phyloP scores from a whole-genome alignment of 306 rosid species.

The Acacia acuminata region DNA sequence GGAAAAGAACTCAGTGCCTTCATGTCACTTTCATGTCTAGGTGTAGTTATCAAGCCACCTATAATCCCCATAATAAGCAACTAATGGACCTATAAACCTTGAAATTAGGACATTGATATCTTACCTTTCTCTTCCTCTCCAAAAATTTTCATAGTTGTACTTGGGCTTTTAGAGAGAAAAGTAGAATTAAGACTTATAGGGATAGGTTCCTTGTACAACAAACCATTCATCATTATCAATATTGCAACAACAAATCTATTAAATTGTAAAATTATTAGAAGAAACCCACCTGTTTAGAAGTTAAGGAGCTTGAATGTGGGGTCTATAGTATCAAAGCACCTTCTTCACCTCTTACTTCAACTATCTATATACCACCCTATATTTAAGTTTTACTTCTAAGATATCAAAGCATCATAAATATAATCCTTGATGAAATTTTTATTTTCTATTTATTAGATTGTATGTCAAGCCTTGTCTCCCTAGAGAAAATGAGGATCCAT shows the following conservation, averaged over 20 bases:
- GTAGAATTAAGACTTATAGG: not conserved
- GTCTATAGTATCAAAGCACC: not conserved
- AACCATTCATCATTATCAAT: not conserved
- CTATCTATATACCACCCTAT: not conserved
- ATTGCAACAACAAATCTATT: not conserved
- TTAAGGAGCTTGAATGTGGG: not conserved
- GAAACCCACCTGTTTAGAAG: not conserved
- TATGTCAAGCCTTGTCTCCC: not conserved
- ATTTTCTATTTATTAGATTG: not conserved
- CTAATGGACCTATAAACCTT: not conserved
- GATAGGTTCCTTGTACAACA: not conserved
- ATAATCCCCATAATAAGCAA: not conserved
- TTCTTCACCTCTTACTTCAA: not conserved
- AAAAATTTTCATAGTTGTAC: not conserved
- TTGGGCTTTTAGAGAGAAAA: not conserved
- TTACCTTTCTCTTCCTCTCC: not conserved
- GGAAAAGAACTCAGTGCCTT: not conserved
- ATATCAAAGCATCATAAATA: not conserved
- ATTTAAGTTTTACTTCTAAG: not conserved
- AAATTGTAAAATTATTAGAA: not conserved
- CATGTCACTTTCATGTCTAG: too few relatives aligned
- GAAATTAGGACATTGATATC: not conserved
- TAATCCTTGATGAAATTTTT: not conserved
- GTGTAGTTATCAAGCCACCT: not conserved
- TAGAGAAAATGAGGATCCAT: too few relatives aligned